phyloP scores from a whole-genome alignment of 495 filamentous ascomycete species.

The Jackrogersella minutella region DNA sequence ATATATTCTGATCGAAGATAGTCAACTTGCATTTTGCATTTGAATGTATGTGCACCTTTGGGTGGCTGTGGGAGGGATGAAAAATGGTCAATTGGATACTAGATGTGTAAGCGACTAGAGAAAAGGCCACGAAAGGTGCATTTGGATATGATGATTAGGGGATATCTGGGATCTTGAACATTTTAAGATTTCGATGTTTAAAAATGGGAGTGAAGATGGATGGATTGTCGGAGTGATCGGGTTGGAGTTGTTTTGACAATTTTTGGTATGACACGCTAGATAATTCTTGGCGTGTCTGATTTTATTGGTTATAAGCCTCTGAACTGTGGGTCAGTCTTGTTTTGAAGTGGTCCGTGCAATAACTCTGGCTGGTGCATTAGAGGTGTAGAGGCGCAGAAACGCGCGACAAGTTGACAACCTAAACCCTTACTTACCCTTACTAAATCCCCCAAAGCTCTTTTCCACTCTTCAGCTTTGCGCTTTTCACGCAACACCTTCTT shows the following conservation, averaged over 20 bases:
- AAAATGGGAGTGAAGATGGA: slow-evolving; percentile 38
- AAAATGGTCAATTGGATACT: slow-evolving; percentile 34
- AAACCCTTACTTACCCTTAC: slow-evolving; percentile 33
- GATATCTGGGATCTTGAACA: slow-evolving; percentile 2
- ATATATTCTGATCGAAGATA: slow-evolving; percentile 43
- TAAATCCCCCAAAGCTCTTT: slow-evolving; percentile 18
- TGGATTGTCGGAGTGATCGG: slow-evolving; percentile 33
- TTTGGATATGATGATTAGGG: slow-evolving; percentile 3
- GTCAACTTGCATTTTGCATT: slow-evolving; percentile 24
- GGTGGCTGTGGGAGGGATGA: neutral
- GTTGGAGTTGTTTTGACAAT: slow-evolving; percentile 43
- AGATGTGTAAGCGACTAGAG: slow-evolving; percentile 24
- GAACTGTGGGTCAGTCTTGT: slow-evolving; percentile 18
- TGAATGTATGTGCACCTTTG: slow-evolving; percentile 1
- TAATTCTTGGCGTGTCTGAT: slow-evolving; percentile 21
- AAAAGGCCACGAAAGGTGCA: neutral
- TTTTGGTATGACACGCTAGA: slow-evolving; percentile 41
- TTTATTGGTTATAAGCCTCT: slow-evolving; percentile 32
- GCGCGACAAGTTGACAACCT: slow-evolving; percentile 36
- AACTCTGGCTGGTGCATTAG: slow-evolving; percentile 17
- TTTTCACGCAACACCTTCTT: slow-evolving; percentile 22
- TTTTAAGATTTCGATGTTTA: slow-evolving; percentile 38
- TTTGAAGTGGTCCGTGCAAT: slow-evolving; percentile 41
- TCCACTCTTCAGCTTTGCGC: slow-evolving; percentile 25
- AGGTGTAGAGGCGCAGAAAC: slow-evolving; percentile 22